phyloP scores from a whole-genome alignment of 352 stramenopile genomes.

The Phytophthora rubi region DNA sequence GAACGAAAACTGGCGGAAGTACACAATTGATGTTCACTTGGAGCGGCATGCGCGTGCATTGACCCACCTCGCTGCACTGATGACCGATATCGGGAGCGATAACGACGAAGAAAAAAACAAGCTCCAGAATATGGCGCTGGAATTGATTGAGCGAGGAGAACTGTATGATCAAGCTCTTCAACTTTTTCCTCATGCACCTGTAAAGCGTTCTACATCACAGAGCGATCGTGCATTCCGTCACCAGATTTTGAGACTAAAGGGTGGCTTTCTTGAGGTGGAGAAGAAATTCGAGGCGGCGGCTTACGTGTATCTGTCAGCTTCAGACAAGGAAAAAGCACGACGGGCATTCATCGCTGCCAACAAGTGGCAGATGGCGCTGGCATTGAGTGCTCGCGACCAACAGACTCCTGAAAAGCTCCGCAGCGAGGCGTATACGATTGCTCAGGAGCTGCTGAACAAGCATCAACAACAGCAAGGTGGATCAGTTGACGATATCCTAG shows the following conservation, averaged over 20 bases:
- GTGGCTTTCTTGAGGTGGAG: conserved; percentile 42
- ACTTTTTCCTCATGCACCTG: conserved; percentile 38
- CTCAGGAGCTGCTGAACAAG: conserved; percentile 55
- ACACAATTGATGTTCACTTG: conserved; percentile 65
- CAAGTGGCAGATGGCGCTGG: conserved; percentile 71
- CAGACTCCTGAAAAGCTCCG: conserved; percentile 37
- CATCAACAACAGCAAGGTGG: conserved; percentile 31
- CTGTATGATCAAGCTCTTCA: conserved; percentile 61
- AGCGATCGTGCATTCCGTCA: conserved; percentile 36
- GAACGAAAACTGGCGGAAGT: conserved; percentile 54
- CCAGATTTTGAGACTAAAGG: conserved; percentile 60
- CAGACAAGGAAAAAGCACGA: conserved; percentile 47
- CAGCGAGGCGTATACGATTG: conserved; percentile 58
- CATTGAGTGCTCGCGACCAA: conserved; percentile 40
- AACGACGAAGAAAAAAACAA: conserved; percentile 37
- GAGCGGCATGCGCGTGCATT: conserved; percentile 52
- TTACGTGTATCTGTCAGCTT: conserved; percentile 66
- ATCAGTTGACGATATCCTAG: conserved; percentile 39
- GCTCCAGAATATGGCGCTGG: conserved; percentile 32
- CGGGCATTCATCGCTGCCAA: conserved; percentile 61
- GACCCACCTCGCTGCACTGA: conserved; percentile 48
- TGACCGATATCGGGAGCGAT: conserved; percentile 13
- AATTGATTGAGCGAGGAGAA: conserved; percentile 49
- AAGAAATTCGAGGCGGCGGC: conserved; percentile 59
- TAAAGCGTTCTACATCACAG: conserved; percentile 10